Percentiles rank a stretch among this genome's conserved stretches.
Conservation (phyloP, 139 green algal species). For the Asterochloris sp. region DNA sequence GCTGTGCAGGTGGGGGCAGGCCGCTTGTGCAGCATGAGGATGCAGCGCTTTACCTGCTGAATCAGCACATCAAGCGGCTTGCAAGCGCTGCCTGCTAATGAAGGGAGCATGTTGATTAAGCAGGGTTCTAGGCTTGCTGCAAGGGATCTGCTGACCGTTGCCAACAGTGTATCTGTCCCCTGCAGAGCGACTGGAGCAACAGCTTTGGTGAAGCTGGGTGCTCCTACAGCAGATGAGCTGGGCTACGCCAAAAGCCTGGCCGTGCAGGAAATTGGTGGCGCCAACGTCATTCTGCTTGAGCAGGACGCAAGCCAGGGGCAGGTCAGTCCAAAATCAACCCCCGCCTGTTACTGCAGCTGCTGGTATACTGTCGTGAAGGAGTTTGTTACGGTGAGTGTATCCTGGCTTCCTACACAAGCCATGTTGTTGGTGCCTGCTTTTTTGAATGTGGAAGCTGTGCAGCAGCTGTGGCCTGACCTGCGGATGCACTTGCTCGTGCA, state of each 20-base stretch:
- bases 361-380: too few relatives aligned
- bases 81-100: too few relatives aligned
- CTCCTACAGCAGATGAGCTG: conserved; percentile 72
- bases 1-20: conserved; percentile 48
- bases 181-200: conserved; percentile 85
- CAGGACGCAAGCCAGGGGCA: conserved; percentile 47
- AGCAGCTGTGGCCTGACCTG: not conserved
- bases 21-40: too few relatives aligned
- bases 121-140: not conserved
- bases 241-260: conserved; percentile 67
- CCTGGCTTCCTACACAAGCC: too few relatives aligned
- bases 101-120: not conserved
- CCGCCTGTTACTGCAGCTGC: not conserved
- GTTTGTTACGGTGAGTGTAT: too few relatives aligned
- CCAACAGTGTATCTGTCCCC: not conserved
- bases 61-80: too few relatives aligned
- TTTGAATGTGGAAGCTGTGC: too few relatives aligned
- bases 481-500: not conserved
- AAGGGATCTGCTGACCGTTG: not conserved
- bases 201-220: conserved; percentile 68
- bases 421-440: too few relatives aligned
- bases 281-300: conserved; percentile 71
- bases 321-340: not conserved
- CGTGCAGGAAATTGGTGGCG: conserved; percentile 85
- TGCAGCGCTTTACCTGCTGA: too few relatives aligned